A percentile compares a stretch with the other conserved stretches of the same genome.
These are phyloP conservation scores for Niveomyces coronatus DNA, from an alignment of 2,329 filamentous ascomycete species.

Conservation along the genomic window DNA sequence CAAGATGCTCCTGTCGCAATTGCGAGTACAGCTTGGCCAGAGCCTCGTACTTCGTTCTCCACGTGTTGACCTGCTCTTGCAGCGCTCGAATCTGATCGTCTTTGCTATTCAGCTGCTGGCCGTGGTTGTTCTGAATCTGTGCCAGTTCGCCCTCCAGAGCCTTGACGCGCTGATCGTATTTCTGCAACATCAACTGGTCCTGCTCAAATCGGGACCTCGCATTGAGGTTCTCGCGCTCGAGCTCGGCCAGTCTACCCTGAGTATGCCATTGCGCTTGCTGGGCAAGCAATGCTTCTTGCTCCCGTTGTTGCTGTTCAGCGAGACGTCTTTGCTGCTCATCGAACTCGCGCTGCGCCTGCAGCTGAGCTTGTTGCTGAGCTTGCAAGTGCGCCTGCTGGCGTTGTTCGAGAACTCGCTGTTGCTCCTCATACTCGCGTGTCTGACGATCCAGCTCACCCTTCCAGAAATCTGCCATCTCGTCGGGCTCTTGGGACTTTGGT, in stretches of 20 bases:
- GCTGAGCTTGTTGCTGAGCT: conserved; percentile 70
- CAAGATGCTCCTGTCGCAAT: conserved; percentile 86
- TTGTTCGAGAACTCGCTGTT: conserved; percentile 79
- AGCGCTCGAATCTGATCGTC: conserved; percentile 89
- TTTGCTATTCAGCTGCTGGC: conserved; percentile 77
- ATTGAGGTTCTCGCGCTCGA: conserved; percentile 90
- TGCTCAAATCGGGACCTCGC: conserved; percentile 91
- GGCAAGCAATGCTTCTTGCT: conserved; percentile 79
- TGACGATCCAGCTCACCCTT: conserved; percentile 84
- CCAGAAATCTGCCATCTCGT: conserved; percentile 97
- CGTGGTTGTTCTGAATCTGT: conserved; percentile 72
- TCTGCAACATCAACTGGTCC: conserved; percentile 94
- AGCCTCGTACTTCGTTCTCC: conserved; percentile 94
- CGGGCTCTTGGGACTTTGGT: conserved; percentile 67
- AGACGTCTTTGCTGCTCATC: conserved; percentile 87
- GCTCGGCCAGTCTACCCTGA: conserved; percentile 86
- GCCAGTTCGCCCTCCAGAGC: conserved; percentile 77
- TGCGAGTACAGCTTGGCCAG: conserved; percentile 96
- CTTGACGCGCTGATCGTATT: conserved; percentile 93
- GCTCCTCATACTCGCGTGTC: conserved; percentile 89
- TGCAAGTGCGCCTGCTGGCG: conserved; percentile 74
- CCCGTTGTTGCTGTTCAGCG: conserved; percentile 78
- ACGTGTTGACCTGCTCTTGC: conserved; percentile 96
- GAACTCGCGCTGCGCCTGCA: conserved; percentile 88
- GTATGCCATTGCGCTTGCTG: conserved; percentile 92